Evolutionary conservation across 2,329 filamentous ascomycete genomes (phyloP).

Genomic region (Aspergillus sp.): DNA sequence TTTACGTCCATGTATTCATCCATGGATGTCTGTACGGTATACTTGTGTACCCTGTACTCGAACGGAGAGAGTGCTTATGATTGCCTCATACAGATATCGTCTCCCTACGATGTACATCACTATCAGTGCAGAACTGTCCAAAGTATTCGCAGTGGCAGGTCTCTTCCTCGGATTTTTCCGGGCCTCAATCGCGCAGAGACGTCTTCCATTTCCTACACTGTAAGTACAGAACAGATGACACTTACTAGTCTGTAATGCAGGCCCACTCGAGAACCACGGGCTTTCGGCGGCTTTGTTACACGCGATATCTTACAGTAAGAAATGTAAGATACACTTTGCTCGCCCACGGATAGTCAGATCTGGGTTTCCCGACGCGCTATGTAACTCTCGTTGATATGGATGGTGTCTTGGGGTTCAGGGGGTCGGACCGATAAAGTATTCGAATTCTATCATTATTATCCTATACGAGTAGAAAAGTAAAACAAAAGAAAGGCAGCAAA

Average conservation of each 20-base stretch:
- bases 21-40: no score
- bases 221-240: background rate
- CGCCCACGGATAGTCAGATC: conserved; percentile 8
- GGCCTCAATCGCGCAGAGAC: no score
- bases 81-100: no score
- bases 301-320: conserved; percentile 1
- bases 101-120: no score
- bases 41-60: no score
- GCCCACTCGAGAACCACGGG: conserved; percentile 3
- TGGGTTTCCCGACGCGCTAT: conserved; percentile 6
- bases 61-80: no score
- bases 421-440: no score
- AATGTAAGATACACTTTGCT: conserved; percentile 3
- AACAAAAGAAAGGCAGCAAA: background rate
- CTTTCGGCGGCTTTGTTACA: conserved; percentile 6
- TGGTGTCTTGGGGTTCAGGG: background rate
- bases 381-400: background rate
- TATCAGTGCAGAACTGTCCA: no score
- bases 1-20: background rate
- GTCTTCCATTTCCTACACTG: no score
- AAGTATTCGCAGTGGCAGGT: no score
- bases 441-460: no score
- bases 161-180: no score
- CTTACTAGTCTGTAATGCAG: background rate
- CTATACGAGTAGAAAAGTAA: background rate